Conservation (phyloP, 2,329 filamentous ascomycete genomes). For the Fusarium decemcellulare region DNA sequence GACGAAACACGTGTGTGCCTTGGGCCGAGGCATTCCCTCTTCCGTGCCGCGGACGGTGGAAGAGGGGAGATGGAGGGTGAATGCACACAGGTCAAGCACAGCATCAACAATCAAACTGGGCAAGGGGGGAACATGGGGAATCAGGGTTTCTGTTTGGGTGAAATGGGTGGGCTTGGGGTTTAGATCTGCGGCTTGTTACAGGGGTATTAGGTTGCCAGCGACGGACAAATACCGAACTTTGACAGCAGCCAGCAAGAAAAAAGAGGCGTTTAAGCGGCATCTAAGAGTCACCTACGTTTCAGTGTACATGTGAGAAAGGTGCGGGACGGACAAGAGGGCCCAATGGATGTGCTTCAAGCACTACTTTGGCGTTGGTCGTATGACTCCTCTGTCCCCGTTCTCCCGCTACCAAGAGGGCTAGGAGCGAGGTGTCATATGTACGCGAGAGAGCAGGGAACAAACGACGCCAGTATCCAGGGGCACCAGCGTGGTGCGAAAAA, state of each 20-base stretch:
- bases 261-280: slow-evolving; percentile 44
- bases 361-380: slow-evolving; percentile 39
- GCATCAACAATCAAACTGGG: not conserved
- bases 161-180: slow-evolving; percentile 21
- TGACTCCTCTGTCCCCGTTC: slow-evolving; percentile 39
- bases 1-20: slow-evolving; percentile 17
- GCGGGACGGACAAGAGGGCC: slow-evolving; percentile 35
- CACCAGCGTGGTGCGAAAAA: slow-evolving; percentile 33
- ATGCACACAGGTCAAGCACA: not conserved
- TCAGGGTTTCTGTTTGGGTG: slow-evolving; percentile 8
- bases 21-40: slow-evolving; percentile 41
- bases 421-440: slow-evolving; percentile 20
- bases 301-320: slow-evolving; percentile 43
- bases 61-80: not conserved
- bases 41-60: not conserved
- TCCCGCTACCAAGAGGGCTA: slow-evolving; percentile 34
- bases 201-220: slow-evolving; percentile 15
- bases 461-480: slow-evolving; percentile 15
- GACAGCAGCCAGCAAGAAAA: slow-evolving; percentile 32
- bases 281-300: slow-evolving; percentile 21
- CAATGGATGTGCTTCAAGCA: slow-evolving; percentile 44
- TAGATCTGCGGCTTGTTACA: slow-evolving; percentile 23
- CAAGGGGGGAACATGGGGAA: not conserved
- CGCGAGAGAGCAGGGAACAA: slow-evolving; percentile 29
- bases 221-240: slow-evolving; percentile 43